phyloP scores from a whole-genome alignment of 1,139 yeast genomes.

The Sugiyamaella paludigena region DNA sequence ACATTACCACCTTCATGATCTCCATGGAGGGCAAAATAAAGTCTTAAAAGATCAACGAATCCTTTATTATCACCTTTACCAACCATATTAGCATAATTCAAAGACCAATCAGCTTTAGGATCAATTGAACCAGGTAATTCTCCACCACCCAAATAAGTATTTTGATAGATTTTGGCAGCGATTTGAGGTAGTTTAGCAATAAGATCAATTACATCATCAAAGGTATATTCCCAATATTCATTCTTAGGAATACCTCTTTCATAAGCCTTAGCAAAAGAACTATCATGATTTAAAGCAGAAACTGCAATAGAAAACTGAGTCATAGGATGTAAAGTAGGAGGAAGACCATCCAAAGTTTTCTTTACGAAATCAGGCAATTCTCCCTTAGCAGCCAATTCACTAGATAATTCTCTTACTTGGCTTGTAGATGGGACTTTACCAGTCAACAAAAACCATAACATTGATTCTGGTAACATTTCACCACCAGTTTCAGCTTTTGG shows the following conservation, averaged over 20 bases:
- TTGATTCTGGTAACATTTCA: slow-evolving; percentile 70
- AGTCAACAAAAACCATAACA: slow-evolving; percentile 87
- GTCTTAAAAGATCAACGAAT: slow-evolving; percentile 86
- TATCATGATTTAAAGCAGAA: slow-evolving; percentile 86
- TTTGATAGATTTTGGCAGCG: slow-evolving; percentile 93
- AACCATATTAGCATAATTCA: slow-evolving; percentile 79
- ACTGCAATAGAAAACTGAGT: slow-evolving; percentile 94
- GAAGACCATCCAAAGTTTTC: slow-evolving; percentile 78
- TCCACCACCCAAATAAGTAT: slow-evolving; percentile 78
- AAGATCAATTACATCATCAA: slow-evolving; percentile 84
- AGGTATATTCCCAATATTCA: slow-evolving; percentile 90
- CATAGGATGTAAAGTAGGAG: slow-evolving; percentile 92
- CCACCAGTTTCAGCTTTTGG: slow-evolving; percentile 54
- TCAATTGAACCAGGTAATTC: slow-evolving; percentile 67
- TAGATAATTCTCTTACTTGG: slow-evolving; percentile 72
- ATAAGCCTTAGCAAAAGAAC: slow-evolving; percentile 87
- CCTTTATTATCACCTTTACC: slow-evolving; percentile 80
- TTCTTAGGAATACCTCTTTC: slow-evolving; percentile 83
- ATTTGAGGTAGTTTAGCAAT: slow-evolving; percentile 90
- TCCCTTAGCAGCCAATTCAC: slow-evolving; percentile 83
- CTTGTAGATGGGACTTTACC: slow-evolving; percentile 81
- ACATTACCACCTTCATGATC: slow-evolving; percentile 99
- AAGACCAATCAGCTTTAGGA: slow-evolving; percentile 81
- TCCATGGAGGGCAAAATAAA: slow-evolving; percentile 91
- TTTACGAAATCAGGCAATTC: slow-evolving; percentile 79